Evolutionary conservation across 2,329 filamentous ascomycete species (phyloP).

Genomic region (Cytospora piceae): DNA sequence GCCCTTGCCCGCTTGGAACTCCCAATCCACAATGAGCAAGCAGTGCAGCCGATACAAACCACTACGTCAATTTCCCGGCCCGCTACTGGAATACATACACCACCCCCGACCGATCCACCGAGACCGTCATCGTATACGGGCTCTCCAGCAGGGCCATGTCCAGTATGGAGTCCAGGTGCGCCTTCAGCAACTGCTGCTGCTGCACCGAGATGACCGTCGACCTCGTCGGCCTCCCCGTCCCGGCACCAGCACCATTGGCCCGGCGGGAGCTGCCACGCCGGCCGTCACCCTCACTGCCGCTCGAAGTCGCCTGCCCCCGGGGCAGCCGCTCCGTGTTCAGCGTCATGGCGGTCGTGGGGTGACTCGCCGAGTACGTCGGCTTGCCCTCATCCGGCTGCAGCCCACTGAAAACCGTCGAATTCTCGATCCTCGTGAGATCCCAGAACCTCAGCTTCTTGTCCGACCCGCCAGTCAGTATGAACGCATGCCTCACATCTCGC

Average conservation of each 20-base stretch:
- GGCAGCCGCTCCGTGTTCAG: conserved; percentile 68
- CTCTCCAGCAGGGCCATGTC: conserved; percentile 87
- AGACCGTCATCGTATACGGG: conserved; percentile 92
- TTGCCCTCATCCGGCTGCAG: conserved; percentile 70
- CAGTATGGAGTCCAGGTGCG: conserved; percentile 84
- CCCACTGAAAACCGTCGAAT: conserved; percentile 80
- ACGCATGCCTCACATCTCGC: conserved; percentile 75
- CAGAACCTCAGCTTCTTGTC: conserved; percentile 94
- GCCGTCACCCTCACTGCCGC: conserved; percentile 35
- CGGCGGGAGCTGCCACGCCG: conserved; percentile 18
- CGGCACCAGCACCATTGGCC: conserved; percentile 13
- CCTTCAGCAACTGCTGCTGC: conserved; percentile 83
- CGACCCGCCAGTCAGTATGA: conserved; percentile 83
- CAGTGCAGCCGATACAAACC: background rate
- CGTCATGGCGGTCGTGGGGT: conserved; percentile 65
- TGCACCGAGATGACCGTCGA: conserved; percentile 85
- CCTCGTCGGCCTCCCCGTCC: conserved; percentile 58
- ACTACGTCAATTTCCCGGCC: background rate
- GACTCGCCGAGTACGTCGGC: conserved; percentile 70
- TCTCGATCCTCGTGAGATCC: conserved; percentile 80
- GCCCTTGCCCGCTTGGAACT: background rate
- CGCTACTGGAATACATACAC: conserved; percentile 77
- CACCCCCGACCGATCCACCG: conserved; percentile 84
- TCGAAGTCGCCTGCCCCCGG: conserved; percentile 35
- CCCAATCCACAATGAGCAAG: background rate